These are phyloP conservation scores for Hagleromyces aurorensis DNA, from an alignment of 805 yeast genomes.

Conservation along the genomic window DNA sequence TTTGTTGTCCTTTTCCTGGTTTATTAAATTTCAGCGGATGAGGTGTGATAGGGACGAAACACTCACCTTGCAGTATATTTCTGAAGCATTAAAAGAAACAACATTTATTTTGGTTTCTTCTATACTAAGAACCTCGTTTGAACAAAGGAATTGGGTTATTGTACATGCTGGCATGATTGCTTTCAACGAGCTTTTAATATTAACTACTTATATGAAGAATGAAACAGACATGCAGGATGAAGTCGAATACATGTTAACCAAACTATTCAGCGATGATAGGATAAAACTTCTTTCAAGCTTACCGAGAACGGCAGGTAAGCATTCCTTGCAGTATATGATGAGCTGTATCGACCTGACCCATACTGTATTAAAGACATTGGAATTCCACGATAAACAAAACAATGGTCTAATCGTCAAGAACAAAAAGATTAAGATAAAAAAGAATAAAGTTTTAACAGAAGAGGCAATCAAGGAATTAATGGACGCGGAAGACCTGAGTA, in stretches of 20 bases:
- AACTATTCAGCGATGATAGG: slow-evolving; percentile 59
- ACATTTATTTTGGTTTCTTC: slow-evolving; percentile 45
- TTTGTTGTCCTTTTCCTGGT: slow-evolving; percentile 64
- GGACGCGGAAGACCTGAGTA: slow-evolving; percentile 26
- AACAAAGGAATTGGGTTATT: slow-evolving; percentile 45
- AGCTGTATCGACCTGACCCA: slow-evolving; percentile 59
- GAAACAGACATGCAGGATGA: slow-evolving; percentile 36
- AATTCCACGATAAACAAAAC: slow-evolving; percentile 50
- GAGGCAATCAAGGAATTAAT: slow-evolving; percentile 33
- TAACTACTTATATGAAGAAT: slow-evolving; percentile 33
- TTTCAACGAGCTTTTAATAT: slow-evolving; percentile 51
- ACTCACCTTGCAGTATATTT: slow-evolving; percentile 36
- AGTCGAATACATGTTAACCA: slow-evolving; percentile 48
- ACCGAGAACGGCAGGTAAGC: slow-evolving; percentile 56
- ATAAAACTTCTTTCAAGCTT: slow-evolving; percentile 48
- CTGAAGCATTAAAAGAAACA: slow-evolving; percentile 52
- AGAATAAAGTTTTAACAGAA: slow-evolving; percentile 14
- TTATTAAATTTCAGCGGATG: slow-evolving; percentile 54
- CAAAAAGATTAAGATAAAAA: slow-evolving; percentile 29
- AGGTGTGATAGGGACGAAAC: slow-evolving; percentile 21
- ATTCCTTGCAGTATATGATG: slow-evolving; percentile 53
- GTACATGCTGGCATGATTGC: slow-evolving; percentile 65
- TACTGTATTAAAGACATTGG: slow-evolving; percentile 58
- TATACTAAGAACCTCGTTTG: slow-evolving; percentile 34
- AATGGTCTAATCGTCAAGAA: slow-evolving; percentile 41